A percentile compares a stretch with the other conserved stretches of the same genome.
phyloP scores from a whole-genome alignment of 306 rosid genomes.

The Calophaca sinica region DNA sequence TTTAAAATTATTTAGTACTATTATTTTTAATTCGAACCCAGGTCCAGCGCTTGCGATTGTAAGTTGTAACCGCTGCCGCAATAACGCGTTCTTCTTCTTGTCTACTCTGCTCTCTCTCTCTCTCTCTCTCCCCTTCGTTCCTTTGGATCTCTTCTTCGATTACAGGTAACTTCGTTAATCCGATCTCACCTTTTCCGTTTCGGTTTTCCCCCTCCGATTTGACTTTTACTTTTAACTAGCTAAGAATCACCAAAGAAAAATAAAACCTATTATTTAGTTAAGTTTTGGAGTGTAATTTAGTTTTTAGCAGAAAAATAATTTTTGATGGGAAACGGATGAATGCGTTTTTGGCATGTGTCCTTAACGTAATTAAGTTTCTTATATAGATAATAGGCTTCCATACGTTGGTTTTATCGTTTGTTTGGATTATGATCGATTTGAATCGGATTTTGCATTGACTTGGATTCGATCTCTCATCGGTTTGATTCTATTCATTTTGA shows the following conservation, averaged over 20 bases:
- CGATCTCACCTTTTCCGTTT: conserved; percentile 31
- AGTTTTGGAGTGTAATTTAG: no score
- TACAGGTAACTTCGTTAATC: conserved; percentile 42
- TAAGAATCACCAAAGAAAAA: no score
- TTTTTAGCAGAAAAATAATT: no score
- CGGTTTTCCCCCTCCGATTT: conserved; percentile 3
- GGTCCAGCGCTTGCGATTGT: conserved; percentile 46
- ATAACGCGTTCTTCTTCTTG: conserved; percentile 20
- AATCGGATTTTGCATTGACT: conserved; percentile 26
- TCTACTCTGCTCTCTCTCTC: conserved; percentile 6
- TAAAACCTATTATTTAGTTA: no score
- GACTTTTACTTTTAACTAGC: neutral
- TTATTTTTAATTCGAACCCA: conserved; percentile 41
- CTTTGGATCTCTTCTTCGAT: conserved; percentile 49
- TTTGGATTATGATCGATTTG: conserved; percentile 43
- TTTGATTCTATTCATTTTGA: conserved; percentile 39
- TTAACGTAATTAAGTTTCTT: no score
- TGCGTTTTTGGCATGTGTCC: no score
- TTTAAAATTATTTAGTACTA: no score
- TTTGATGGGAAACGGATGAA: no score
- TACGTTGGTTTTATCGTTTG: conserved; percentile 25
- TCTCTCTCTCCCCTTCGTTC: conserved; percentile 36
- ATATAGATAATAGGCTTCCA: neutral
- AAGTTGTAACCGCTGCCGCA: conserved; percentile 47
- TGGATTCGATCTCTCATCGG: conserved; percentile 46